These are phyloP conservation scores for Karstenula rhodostoma DNA, from an alignment of 2,329 filamentous ascomycete species.

Conservation along the genomic window DNA sequence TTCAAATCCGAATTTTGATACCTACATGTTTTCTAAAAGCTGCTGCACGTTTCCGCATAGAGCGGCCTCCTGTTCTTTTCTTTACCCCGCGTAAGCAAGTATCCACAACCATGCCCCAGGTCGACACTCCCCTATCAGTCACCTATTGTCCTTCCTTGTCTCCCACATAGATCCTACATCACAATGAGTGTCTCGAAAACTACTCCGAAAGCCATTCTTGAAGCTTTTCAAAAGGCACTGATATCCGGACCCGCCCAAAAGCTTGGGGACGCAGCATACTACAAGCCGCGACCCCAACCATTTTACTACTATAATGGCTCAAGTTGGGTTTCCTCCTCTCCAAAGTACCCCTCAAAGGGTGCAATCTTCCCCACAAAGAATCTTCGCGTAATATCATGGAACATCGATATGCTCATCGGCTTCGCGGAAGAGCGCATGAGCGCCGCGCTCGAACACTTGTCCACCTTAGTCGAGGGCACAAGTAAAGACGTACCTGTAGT, in stretches of 20 bases:
- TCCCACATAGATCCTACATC: background rate
- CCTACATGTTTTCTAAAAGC: too few relatives aligned
- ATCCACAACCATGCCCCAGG: background rate
- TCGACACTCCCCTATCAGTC: background rate
- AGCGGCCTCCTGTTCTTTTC: too few relatives aligned
- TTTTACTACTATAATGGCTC: constrained; percentile 15
- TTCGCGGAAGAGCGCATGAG: constrained; percentile 52
- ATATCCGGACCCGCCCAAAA: constrained; percentile 25
- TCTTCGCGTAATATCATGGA: constrained; percentile 55
- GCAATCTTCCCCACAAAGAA: constrained; percentile 12
- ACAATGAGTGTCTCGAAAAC: constrained; percentile 17
- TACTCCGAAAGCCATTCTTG: constrained; percentile 20
- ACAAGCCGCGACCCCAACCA: constrained; percentile 25
- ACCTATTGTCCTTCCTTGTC: background rate
- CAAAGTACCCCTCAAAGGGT: background rate
- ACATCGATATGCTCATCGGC: constrained; percentile 57
- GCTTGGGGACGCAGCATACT: constrained; percentile 20
- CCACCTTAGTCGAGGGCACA: constrained; percentile 34
- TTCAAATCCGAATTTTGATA: background rate
- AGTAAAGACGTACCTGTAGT: constrained; percentile 43
- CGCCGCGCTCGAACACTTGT: constrained; percentile 51
- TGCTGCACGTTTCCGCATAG: too few relatives aligned
- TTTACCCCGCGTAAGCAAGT: constrained; percentile 1
- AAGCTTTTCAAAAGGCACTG: constrained; percentile 23
- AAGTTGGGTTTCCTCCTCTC: constrained; percentile 8